These are phyloP conservation scores for Ceraceosorus guamensis DNA, from an alignment of 1,284 basidiomycete species.

Conservation along the genomic window DNA sequence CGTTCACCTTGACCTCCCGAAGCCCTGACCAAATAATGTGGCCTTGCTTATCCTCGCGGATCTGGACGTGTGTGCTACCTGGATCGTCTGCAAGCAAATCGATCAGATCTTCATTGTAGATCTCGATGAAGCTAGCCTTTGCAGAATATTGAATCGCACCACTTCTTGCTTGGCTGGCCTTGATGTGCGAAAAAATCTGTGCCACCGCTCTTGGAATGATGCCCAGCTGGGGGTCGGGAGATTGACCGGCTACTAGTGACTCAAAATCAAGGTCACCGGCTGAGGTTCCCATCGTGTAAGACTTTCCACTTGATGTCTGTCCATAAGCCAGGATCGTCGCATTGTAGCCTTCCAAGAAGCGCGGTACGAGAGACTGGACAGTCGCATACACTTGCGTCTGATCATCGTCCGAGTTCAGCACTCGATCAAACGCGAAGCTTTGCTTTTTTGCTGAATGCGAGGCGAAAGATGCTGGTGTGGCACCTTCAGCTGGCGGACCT, in stretches of 20 bases:
- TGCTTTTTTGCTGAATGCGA: slow-evolving; percentile 64
- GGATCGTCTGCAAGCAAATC: slow-evolving; percentile 45
- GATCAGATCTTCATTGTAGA: slow-evolving; percentile 75
- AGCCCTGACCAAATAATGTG: slow-evolving; percentile 95
- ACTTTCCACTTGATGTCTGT: slow-evolving; percentile 94
- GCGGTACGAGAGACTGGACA: slow-evolving; percentile 74
- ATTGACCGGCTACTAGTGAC: slow-evolving; percentile 23
- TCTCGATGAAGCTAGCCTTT: slow-evolving; percentile 61
- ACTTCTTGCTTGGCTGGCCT: slow-evolving; percentile 51
- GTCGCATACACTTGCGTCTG: slow-evolving; percentile 81
- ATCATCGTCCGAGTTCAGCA: slow-evolving; percentile 71
- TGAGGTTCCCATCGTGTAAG: slow-evolving; percentile 73
- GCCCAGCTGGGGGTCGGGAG: slow-evolving; percentile 53
- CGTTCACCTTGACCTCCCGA: slow-evolving; percentile 77
- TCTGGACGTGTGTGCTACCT: slow-evolving; percentile 72
- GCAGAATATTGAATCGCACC: slow-evolving; percentile 49
- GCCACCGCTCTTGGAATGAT: slow-evolving; percentile 91
- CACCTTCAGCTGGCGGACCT: slow-evolving; percentile 18
- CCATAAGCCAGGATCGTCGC: slow-evolving; percentile 97
- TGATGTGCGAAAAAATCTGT: slow-evolving; percentile 73
- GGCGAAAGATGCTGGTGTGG: slow-evolving; percentile 52
- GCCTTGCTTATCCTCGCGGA: slow-evolving; percentile 91
- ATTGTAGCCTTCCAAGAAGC: slow-evolving; percentile 92
- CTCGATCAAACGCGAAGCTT: slow-evolving; percentile 85
- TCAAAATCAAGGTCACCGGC: slow-evolving; percentile 35